Conservation (phyloP, 179 eudicot genomes). For the Spinacia oleracea region DNA sequence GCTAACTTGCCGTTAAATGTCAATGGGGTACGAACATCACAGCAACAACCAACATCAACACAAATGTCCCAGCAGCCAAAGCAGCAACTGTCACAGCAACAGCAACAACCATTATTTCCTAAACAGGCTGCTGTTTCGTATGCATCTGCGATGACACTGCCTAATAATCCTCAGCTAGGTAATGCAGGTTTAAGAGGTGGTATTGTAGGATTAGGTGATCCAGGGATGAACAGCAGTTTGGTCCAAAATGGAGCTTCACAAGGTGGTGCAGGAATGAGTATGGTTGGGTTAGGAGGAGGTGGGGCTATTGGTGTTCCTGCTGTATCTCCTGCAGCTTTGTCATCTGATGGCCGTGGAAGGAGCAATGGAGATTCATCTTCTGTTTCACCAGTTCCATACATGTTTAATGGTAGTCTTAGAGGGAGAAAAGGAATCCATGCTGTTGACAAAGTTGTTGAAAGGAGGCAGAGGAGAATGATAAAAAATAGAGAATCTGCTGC, state of each 20-base stretch:
- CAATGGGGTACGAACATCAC: conserved; percentile 44
- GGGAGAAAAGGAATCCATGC: conserved; percentile 50
- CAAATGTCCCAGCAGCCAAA: conserved; percentile 22
- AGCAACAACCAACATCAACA: conserved; percentile 37
- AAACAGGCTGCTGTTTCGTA: conserved; percentile 63
- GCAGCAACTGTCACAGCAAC: conserved; percentile 23
- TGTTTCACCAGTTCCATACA: conserved; percentile 62
- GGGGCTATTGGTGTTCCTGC: conserved; percentile 45
- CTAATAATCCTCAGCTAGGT: conserved; percentile 42
- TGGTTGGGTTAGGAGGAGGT: conserved; percentile 47
- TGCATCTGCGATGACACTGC: conserved; percentile 44
- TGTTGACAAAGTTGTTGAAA: conserved; percentile 85
- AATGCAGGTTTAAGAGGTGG: conserved; percentile 49
- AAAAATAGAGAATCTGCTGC: conserved; percentile 97
- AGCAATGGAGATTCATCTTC: conserved; percentile 60
- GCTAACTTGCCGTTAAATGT: conserved; percentile 50
- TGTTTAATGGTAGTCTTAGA: conserved; percentile 46
- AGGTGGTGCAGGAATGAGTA: conserved; percentile 48
- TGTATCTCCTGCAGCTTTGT: conserved; percentile 58
- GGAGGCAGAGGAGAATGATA: conserved; percentile 85
- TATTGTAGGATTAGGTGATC: conserved; percentile 41
- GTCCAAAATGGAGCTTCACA: conserved; percentile 43
- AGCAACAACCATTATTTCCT: conserved; percentile 52
- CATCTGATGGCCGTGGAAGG: conserved; percentile 51
- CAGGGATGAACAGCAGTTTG: conserved; percentile 38